phyloP scores from a whole-genome alignment of 139 green algal genomes.

The Tetradesmus lagerheimii region DNA sequence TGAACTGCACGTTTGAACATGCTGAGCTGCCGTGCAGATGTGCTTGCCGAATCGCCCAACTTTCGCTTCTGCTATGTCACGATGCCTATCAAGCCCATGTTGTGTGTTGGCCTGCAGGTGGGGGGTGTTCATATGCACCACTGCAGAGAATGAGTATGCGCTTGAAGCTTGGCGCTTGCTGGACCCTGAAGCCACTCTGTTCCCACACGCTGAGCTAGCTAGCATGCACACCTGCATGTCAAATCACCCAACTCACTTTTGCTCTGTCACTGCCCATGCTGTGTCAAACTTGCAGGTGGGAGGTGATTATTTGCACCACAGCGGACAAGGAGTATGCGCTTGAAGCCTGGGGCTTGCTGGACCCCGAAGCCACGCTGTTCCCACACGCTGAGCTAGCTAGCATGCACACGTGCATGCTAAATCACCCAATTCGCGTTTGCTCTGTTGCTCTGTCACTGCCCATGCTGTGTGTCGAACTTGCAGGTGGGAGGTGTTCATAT shows the following conservation, averaged over 20 bases:
- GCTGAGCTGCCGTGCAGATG: background rate
- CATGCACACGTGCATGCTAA: background rate
- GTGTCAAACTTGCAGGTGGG: constrained; percentile 71
- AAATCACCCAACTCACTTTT: background rate
- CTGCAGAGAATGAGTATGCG: constrained; percentile 85
- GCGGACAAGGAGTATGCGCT: constrained; percentile 86
- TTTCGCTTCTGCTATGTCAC: constrained; percentile 44
- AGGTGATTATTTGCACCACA: constrained; percentile 90
- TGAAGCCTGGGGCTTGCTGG: constrained; percentile 88
- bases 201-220: constrained; percentile 43
- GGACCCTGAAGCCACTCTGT: constrained; percentile 71
- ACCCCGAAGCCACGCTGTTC: constrained; percentile 71
- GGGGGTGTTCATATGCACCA: constrained; percentile 90
- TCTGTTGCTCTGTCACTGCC: constrained; percentile 51
- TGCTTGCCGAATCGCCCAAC: background rate
- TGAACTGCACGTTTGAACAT: background rate
- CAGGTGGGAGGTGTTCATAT: constrained; percentile 88
- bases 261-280: background rate
- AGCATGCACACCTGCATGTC: background rate
- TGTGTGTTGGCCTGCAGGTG: constrained; percentile 74
- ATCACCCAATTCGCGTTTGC: background rate
- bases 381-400: background rate
- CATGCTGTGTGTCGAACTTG: no score
- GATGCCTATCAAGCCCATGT: background rate
- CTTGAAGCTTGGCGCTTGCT: constrained; percentile 88